Evolutionary conservation across 202 grass and related monocot species (phyloP), one percentile per base, ranked within the genome.

Genomic region (Digitaria exilis): DNA sequence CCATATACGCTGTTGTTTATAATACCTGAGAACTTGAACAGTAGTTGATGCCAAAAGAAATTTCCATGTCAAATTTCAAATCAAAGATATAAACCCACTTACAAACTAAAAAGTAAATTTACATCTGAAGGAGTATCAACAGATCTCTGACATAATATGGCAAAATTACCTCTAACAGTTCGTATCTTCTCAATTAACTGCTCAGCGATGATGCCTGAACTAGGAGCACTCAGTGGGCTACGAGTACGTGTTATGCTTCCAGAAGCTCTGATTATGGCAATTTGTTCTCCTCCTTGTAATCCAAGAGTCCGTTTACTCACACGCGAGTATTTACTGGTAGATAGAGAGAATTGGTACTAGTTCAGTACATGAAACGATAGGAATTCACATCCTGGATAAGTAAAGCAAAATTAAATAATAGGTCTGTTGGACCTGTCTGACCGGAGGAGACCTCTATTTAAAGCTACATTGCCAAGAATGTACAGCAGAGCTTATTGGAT

Each of bases 301-400:
- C 96, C 93, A 88, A 98, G 85, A 64, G 96, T 94, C 82, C 83
- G 90, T 84, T 98, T 98, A 83, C 83, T 94, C 77, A 98, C 93
- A 58, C 75, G 84, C 49, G 93, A 89, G 65, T 98, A 98, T 86
- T 95, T 98, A 51, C 96, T 95, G 67, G 84, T 51, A 84, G n/a
- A n/a, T n/a, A n/a, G 71, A 87, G 74, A 39, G 68, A 87, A 87
- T 39, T 28, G 71, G 72, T 58, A 51, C 5, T 44, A 56, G 16
- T 77, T 80, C 65, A 80, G 41, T 65, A 86, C 63, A 74, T 64
- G 56, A 44, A 84, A 80, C 30, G 21, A 81, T 69, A 65, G 30
- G 7, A 67, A 61, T 59, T 73, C 41, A 22, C 11, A 62, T 85
- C 44, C 1, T 57, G 79, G 67, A 78, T 14, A 76, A 80, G 84